These are phyloP conservation scores for Clarireedia sp. DNA, from an alignment of 2,329 filamentous ascomycete species.

Conservation along the genomic window DNA sequence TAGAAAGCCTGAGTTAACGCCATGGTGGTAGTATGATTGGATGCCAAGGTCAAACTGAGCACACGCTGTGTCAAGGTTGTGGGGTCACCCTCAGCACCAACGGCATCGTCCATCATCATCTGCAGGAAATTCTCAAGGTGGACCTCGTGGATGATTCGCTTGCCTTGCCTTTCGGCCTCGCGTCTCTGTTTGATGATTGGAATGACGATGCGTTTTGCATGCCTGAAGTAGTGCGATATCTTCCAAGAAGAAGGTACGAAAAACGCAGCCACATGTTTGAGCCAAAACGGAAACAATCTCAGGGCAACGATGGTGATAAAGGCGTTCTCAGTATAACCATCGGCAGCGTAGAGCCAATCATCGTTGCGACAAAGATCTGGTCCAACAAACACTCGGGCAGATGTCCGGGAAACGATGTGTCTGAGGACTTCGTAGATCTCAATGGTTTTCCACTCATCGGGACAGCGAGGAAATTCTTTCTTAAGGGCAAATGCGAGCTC, in stretches of 20 bases:
- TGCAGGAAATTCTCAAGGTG: background rate
- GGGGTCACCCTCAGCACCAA: background rate
- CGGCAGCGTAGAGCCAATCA: background rate
- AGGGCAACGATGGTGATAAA: background rate
- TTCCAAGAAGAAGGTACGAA: background rate
- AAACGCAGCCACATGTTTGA: background rate
- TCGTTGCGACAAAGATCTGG: background rate
- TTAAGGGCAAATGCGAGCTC: background rate
- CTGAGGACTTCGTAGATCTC: background rate
- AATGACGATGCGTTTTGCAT: background rate
- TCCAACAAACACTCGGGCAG: background rate
- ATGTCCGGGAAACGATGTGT: background rate
- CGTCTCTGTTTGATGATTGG: background rate
- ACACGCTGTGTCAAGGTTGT: background rate
- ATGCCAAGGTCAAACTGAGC: conserved; percentile 2
- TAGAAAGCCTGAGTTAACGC: conserved; percentile 21
- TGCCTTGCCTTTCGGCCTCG: background rate
- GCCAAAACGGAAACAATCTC: background rate
- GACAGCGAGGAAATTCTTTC: background rate
- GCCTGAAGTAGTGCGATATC: background rate
- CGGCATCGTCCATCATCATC: background rate
- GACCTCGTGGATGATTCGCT: background rate
- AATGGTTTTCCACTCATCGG: background rate
- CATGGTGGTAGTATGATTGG: conserved; percentile 20
- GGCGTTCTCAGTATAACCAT: background rate